These are phyloP conservation scores for Russula emetica DNA, from an alignment of 768 basidiomycete genomes.

Conservation along the genomic window DNA sequence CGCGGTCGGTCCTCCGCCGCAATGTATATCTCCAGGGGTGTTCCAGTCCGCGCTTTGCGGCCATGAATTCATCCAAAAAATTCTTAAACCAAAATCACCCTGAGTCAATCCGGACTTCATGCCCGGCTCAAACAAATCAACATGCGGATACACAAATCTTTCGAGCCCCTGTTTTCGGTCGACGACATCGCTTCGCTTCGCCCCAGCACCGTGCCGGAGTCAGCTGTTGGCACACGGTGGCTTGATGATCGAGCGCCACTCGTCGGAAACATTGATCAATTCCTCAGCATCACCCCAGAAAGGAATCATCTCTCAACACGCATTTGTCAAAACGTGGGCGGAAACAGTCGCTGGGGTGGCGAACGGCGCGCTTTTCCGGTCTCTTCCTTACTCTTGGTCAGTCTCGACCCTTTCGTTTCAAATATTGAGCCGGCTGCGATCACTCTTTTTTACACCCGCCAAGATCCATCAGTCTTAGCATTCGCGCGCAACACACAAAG, in stretches of 20 bases:
- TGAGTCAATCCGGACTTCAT: neutral
- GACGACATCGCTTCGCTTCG: neutral
- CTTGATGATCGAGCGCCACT: slow-evolving; percentile 11
- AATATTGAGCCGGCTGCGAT: slow-evolving; percentile 8
- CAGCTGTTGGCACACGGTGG: slow-evolving; percentile 8
- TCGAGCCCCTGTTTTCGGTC: slow-evolving; percentile 23
- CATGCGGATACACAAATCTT: slow-evolving; percentile 2
- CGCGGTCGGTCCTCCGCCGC: neutral
- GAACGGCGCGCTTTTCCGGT: slow-evolving; percentile 3
- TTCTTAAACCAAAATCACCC: too few species aligned
- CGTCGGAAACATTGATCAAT: too few species aligned
- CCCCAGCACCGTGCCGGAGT: slow-evolving; percentile 5
- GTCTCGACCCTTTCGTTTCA: slow-evolving; percentile 20
- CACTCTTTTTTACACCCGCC: neutral
- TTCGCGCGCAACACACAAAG: neutral
- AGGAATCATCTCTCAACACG: slow-evolving; percentile 5
- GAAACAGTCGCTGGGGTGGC: slow-evolving; percentile 9
- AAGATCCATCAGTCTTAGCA: slow-evolving; percentile 1
- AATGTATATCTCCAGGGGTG: slow-evolving; percentile 1
- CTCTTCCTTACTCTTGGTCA: neutral
- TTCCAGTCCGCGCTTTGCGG: neutral
- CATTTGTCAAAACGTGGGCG: slow-evolving; percentile 6
- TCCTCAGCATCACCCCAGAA: slow-evolving; percentile 2
- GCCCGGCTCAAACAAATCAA: neutral
- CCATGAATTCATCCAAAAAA: too few species aligned